phyloP scores from a whole-genome alignment of 768 basidiomycete genomes.

The Coprinellus micaceus region DNA sequence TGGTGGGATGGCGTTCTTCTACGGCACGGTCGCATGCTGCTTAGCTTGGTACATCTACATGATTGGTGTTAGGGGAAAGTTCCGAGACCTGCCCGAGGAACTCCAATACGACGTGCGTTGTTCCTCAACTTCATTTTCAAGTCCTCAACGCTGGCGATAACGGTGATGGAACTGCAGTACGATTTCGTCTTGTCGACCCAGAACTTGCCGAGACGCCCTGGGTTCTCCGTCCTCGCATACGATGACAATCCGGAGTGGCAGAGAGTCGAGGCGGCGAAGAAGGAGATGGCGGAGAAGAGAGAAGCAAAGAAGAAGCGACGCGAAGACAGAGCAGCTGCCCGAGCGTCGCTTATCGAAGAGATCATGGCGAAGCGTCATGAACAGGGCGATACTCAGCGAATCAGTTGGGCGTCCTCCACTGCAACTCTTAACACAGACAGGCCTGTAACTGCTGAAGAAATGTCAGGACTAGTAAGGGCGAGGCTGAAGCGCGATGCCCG shows the following conservation, averaged over 20 bases:
- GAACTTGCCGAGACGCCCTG: neutral
- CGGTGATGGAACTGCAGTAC: neutral
- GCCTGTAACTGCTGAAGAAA: neutral
- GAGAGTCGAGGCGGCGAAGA: neutral
- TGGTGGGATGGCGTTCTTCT: slow-evolving; percentile 26
- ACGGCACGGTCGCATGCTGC: slow-evolving; percentile 17
- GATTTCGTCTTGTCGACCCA: slow-evolving; percentile 8
- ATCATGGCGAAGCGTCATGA: neutral
- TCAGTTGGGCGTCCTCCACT: slow-evolving; percentile 28
- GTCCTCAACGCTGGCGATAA: slow-evolving; percentile 19
- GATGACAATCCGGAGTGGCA: neutral
- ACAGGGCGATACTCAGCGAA: slow-evolving; percentile 19
- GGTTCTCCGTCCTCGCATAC: neutral
- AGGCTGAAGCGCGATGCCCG: too few relatives aligned
- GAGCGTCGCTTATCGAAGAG: neutral
- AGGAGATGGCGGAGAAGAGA: neutral
- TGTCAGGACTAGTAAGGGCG: neutral
- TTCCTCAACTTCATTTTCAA: neutral
- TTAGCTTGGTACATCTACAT: slow-evolving; percentile 25
- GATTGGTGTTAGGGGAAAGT: slow-evolving; percentile 21
- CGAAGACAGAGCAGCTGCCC: neutral
- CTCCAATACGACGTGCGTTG: slow-evolving; percentile 23
- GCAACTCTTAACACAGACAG: slow-evolving; percentile 18
- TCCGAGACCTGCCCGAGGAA: slow-evolving; percentile 24
- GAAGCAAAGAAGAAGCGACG: neutral